Percentiles rank a stretch among this genome's conserved stretches.
These are phyloP conservation scores for Lolium rigidum DNA, from an alignment of 176 grass and related monocot genomes.

Conservation along the genomic window DNA sequence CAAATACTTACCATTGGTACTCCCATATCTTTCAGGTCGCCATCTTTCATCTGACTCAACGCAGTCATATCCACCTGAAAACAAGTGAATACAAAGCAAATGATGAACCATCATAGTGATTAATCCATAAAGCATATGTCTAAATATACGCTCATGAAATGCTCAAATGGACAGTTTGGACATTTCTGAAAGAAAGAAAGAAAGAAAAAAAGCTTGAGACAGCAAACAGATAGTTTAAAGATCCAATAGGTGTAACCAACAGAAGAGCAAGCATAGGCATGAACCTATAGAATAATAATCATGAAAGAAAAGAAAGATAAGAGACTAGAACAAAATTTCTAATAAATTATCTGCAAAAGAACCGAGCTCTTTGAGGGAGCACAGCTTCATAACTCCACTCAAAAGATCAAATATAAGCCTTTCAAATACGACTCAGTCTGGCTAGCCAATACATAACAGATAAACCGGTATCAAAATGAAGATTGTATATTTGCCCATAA, in stretches of 20 bases:
- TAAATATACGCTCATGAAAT: slow-evolving; percentile 9
- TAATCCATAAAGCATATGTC: background rate
- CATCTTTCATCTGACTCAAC: slow-evolving; percentile 89
- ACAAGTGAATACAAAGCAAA: slow-evolving; percentile 26
- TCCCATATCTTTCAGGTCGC: slow-evolving; percentile 92
- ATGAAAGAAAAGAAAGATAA: background rate
- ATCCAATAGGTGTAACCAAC: background rate
- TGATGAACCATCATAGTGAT: slow-evolving; percentile 13
- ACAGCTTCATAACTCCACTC: background rate
- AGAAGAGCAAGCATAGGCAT: background rate
- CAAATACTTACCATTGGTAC: slow-evolving; percentile 82
- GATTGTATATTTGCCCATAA: background rate
- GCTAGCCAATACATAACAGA: slow-evolving; percentile 4
- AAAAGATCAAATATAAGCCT: slow-evolving; percentile 1
- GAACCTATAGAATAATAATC: slow-evolving; percentile 10
- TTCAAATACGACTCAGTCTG: slow-evolving; percentile 14
- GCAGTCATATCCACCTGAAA: slow-evolving; percentile 88
- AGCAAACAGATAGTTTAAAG: background rate
- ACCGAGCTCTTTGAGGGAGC: slow-evolving; percentile 1
- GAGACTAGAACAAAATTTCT: background rate
- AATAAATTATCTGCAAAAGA: slow-evolving; percentile 19
- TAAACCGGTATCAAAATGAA: background rate
- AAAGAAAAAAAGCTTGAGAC: background rate
- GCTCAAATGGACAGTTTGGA: slow-evolving; percentile 15
- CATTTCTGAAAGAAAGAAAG: background rate